Percentiles rank a stretch among this genome's conserved stretches.
phyloP scores from a whole-genome alignment of 495 filamentous ascomycete species.

The Gamarada debralockiae region DNA sequence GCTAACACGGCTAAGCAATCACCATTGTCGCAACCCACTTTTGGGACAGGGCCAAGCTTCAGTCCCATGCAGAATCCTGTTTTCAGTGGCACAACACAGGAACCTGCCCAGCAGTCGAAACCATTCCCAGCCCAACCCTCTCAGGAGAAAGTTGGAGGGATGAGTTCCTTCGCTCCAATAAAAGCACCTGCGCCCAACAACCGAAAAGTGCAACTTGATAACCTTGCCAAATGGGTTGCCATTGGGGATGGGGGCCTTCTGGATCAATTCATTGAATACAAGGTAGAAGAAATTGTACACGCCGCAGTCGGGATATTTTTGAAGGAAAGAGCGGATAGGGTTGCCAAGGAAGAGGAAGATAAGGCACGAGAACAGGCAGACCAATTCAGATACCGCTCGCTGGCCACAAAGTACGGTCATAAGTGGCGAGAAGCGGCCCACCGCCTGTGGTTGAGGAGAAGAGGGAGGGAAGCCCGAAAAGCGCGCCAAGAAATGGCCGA shows the following conservation, averaged over 20 bases:
- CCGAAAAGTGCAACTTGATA: slow-evolving; percentile 2
- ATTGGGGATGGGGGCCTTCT: slow-evolving; percentile 22
- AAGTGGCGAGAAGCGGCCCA: slow-evolving; percentile 40
- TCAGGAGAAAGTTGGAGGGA: background rate
- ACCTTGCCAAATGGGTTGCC: slow-evolving; percentile 18
- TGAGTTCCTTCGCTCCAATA: background rate
- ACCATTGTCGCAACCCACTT: too few relatives aligned
- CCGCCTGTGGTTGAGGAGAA: slow-evolving; percentile 13
- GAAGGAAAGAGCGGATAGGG: slow-evolving; percentile 32
- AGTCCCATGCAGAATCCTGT: background rate
- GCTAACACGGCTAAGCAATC: too few relatives aligned
- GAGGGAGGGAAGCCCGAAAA: slow-evolving; percentile 19
- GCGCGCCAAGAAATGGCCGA: slow-evolving; percentile 21
- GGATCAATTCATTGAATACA: slow-evolving; percentile 25
- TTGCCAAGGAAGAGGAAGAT: slow-evolving; percentile 37
- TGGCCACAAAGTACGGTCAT: slow-evolving; percentile 44
- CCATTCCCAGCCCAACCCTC: background rate
- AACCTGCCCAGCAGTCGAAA: background rate
- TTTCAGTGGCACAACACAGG: background rate
- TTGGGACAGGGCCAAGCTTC: background rate
- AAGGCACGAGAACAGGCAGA: slow-evolving; percentile 22
- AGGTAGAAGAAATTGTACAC: slow-evolving; percentile 34
- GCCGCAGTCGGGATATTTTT: slow-evolving; percentile 29
- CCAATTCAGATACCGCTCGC: slow-evolving; percentile 34
- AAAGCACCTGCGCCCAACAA: background rate